A percentile compares a stretch with the other conserved stretches of the same genome.
Conservation (phyloP, 305 asterid species). For the Solanum hybrid region DNA sequence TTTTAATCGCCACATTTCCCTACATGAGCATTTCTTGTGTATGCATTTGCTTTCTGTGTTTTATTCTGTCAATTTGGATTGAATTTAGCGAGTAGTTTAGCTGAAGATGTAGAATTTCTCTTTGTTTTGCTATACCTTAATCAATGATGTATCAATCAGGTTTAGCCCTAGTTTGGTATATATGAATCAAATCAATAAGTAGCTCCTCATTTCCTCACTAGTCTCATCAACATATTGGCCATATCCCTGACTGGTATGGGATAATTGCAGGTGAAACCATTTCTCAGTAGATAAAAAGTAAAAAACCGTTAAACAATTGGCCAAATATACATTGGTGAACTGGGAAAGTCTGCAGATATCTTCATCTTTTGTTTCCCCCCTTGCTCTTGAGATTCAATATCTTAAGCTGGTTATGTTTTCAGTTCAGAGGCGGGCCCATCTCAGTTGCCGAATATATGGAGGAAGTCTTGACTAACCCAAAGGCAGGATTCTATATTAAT, state of each 20-base stretch:
- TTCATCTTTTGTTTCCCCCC: neutral
- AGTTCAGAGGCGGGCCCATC: constrained; percentile 94
- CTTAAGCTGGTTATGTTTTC: neutral
- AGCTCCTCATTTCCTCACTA: neutral
- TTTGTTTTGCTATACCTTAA: neutral
- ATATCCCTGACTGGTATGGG: neutral
- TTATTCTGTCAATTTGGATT: neutral
- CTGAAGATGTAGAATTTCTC: neutral
- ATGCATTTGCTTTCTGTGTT: neutral
- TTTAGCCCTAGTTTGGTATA: neutral
- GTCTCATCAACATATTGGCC: neutral
- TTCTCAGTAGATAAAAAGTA: neutral
- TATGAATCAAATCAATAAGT: neutral
- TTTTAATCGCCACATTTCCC: neutral
- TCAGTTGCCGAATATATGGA: constrained; percentile 92
- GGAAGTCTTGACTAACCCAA: constrained; percentile 90
- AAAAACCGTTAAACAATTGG: neutral
- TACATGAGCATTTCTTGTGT: neutral
- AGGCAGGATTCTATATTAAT: constrained; percentile 72
- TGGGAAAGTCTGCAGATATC: neutral
- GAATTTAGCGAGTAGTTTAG: neutral
- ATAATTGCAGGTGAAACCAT: neutral
- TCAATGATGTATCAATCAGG: neutral
- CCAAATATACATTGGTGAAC: neutral
- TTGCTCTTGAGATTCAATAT: neutral